These are phyloP conservation scores for Paracamarosporium sp. DNA, from an alignment of 2,329 filamentous ascomycete species.

Conservation along the genomic window DNA sequence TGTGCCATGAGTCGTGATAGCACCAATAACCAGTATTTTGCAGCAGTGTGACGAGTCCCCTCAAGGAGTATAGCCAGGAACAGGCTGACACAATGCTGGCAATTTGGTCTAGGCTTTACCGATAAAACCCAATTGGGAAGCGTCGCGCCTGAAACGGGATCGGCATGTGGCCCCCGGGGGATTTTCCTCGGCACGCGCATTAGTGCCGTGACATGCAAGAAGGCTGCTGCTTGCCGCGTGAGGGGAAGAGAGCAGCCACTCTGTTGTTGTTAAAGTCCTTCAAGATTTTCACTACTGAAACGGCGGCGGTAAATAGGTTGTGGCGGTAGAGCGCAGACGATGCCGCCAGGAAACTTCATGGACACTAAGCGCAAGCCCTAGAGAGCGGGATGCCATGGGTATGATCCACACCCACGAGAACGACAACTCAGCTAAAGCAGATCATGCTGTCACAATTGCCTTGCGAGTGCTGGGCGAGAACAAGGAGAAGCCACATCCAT, in stretches of 20 bases:
- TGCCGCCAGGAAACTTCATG: not conserved
- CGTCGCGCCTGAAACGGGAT: constrained; percentile 1
- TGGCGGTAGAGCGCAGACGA: not conserved
- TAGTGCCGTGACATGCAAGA: constrained; percentile 9
- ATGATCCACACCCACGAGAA: not conserved
- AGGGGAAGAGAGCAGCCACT: not conserved
- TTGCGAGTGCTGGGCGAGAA: not conserved
- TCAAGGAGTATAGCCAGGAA: not conserved
- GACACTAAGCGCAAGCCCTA: not conserved
- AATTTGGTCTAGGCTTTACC: constrained; percentile 3
- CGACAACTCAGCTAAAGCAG: not conserved
- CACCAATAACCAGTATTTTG: not conserved
- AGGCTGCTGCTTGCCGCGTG: constrained; percentile 2
- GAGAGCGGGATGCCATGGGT: not conserved
- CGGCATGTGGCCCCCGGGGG: constrained; percentile 3
- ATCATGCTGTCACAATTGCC: not conserved
- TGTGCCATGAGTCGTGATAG: not conserved
- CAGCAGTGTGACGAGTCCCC: not conserved
- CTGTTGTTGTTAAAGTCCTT: not conserved
- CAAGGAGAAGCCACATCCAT: not conserved
- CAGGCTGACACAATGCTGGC: not conserved
- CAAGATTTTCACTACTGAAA: not conserved
- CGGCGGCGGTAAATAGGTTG: not conserved
- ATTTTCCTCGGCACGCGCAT: constrained; percentile 9
- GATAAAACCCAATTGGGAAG: constrained; percentile 4